A percentile compares a stretch with the other conserved stretches of the same genome.
These are phyloP conservation scores for Fraxinus platypoda DNA, from an alignment of 305 asterid species.

Conservation along the genomic window DNA sequence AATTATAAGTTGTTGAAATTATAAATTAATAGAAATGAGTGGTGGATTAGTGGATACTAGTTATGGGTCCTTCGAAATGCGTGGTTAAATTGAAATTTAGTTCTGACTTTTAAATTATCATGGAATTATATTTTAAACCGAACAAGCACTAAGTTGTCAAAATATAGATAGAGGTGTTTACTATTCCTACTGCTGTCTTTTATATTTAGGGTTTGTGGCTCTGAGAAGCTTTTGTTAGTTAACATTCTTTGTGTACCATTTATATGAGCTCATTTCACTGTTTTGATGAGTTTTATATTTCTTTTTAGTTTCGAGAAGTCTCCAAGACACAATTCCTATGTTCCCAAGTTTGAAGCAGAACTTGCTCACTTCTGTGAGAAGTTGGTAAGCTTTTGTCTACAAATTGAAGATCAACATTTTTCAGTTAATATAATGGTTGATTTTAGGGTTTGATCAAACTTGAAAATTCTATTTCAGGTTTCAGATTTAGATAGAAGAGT, in stretches of 20 bases:
- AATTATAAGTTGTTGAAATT: not conserved
- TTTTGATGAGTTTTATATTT: constrained; percentile 23
- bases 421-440: constrained; percentile 6
- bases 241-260: not conserved
- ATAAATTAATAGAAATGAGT: not conserved
- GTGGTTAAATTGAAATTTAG: not conserved
- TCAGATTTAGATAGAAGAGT: constrained; percentile 90
- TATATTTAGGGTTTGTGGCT: not conserved
- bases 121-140: not conserved
- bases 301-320: constrained; percentile 79
- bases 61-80: not conserved
- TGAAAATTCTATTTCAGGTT: constrained; percentile 50
- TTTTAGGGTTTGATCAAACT: not conserved
- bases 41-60: not conserved
- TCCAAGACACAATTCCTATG: constrained; percentile 80
- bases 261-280: constrained; percentile 5
- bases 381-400: constrained; percentile 54
- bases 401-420: not conserved
- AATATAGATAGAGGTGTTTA: not conserved
- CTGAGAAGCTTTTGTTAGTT: not conserved
- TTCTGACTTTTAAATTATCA: not conserved
- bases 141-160: not conserved
- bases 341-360: constrained; percentile 91
- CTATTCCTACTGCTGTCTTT: not conserved
- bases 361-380: constrained; percentile 90